Evolutionary conservation across 192 early-diverging fungal species (phyloP), one percentile per base, ranked within the genome.

Genomic region (Obelidium mucronatum): DNA sequence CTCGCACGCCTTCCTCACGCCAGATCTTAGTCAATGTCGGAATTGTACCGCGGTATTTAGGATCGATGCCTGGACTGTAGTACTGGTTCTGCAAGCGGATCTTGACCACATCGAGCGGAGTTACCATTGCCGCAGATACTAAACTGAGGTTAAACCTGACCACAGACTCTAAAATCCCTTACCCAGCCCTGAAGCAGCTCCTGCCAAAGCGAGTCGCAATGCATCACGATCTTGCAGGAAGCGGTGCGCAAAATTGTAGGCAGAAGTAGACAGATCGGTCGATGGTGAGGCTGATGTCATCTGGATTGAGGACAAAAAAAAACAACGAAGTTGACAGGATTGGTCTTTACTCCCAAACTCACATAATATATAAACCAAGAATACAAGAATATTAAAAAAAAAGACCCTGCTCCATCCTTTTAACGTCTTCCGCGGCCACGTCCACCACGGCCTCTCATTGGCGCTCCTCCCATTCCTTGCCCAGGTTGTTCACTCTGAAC

Each of bases 81-180:
- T 19, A 73, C 68, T 96, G 94, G 79, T 98, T 96, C 83, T 98
- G 97, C 60, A 97, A 83, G 40, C 97, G 85, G 30, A 96, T 93
- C 74, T 98, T 98, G 54, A 96, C 92, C 28, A 98, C 94, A 80
- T 98, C 97, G 33, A 98, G 81, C 3, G 97, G 97, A 80, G 94
- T 94, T 11, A 93, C 94, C 24, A 95, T 89, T 24, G 94, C 84
- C 4, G 94, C 92, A 17, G 94, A 90, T 33, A 94, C 93, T 76
- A 88, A 17, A 63, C 61, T 30, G 35, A 67, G 31, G 77, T 72
- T 3, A 67, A 35, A 34, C 0, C 28, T 35, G 17, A 3, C 30
- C 59, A 37, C 11, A 11, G 26, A 31, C 19, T 6, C 67, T 73
- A 65, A 42, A 54, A 11, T 13, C 28, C 19, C 28, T n/a, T 26